Evolutionary conservation across 306 rosid species (phyloP).

Genomic region (Psophocarpus tetragonolobus): DNA sequence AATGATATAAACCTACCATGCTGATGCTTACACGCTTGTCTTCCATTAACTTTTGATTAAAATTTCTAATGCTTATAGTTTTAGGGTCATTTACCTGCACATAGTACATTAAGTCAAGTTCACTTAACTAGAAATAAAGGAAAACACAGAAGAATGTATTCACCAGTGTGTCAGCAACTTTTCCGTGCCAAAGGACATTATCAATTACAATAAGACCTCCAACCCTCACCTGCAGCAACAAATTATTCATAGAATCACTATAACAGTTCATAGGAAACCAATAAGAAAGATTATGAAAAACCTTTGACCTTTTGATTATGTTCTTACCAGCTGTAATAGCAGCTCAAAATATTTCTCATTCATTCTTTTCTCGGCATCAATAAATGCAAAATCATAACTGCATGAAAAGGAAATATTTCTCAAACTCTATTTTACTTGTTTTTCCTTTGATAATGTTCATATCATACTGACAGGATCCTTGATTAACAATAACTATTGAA

Average conservation of each 20-base stretch:
- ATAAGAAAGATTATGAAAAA: neutral
- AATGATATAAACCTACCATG: slow-evolving; percentile 58
- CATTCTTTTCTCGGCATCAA: slow-evolving; percentile 96
- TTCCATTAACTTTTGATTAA: slow-evolving; percentile 59
- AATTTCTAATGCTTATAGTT: slow-evolving; percentile 77
- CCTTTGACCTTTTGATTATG: neutral
- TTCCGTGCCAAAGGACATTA: slow-evolving; percentile 97
- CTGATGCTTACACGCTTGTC: slow-evolving; percentile 83
- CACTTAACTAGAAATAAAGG: slow-evolving; percentile 16
- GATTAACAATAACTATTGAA: neutral
- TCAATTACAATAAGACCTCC: slow-evolving; percentile 89
- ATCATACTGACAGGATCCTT: slow-evolving; percentile 1
- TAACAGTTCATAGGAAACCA: slow-evolving; percentile 15
- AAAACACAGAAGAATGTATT: slow-evolving; percentile 14
- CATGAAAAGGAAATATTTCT: slow-evolving; percentile 26
- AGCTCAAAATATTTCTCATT: slow-evolving; percentile 72
- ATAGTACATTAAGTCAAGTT: slow-evolving; percentile 26
- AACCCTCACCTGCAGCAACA: slow-evolving; percentile 66
- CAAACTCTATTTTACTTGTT: slow-evolving; percentile 27
- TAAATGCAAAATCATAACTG: slow-evolving; percentile 93
- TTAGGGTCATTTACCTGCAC: slow-evolving; percentile 73
- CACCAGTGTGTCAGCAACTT: slow-evolving; percentile 88
- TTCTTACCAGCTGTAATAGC: slow-evolving; percentile 76
- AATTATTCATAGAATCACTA: neutral
- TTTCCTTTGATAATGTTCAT: slow-evolving; percentile 21